A percentile compares a stretch with the other conserved stretches of the same genome.
These are phyloP conservation scores for Cicer chorassanicum DNA, from an alignment of 306 rosid genomes.

Conservation along the genomic window DNA sequence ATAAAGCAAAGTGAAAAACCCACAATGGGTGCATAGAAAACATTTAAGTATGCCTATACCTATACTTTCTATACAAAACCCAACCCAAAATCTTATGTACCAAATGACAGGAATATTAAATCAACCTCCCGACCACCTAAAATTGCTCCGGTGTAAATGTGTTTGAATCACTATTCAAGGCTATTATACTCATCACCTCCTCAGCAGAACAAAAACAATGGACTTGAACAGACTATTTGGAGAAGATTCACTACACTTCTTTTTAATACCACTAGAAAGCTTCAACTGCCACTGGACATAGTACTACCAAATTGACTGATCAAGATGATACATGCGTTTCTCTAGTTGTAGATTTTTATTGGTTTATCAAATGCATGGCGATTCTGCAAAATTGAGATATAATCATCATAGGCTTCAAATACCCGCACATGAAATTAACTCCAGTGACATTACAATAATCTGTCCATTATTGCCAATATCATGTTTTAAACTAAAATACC, in stretches of 20 bases:
- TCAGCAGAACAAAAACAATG: conserved; percentile 32
- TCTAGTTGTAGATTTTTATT: conserved; percentile 74
- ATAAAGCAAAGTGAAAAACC: conserved; percentile 32
- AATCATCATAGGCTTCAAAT: conserved; percentile 23
- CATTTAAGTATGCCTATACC: conserved; percentile 37
- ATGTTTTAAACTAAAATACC: background rate
- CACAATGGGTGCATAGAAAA: conserved; percentile 33
- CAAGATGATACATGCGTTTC: background rate
- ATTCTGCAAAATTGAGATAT: conserved; percentile 63
- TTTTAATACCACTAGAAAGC: conserved; percentile 7
- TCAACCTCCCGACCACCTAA: conserved; percentile 22
- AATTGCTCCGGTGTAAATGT: conserved; percentile 22
- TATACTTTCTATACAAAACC: conserved; percentile 45
- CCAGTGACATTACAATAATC: conserved; percentile 20
- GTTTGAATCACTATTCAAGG: conserved; percentile 29
- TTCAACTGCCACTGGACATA: conserved; percentile 4
- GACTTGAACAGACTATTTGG: conserved; percentile 6
- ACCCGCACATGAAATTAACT: background rate
- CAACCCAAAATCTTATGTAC: conserved; percentile 48
- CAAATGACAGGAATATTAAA: conserved; percentile 32
- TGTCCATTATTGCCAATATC: conserved; percentile 14
- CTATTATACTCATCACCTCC: conserved; percentile 21
- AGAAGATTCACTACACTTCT: conserved; percentile 6
- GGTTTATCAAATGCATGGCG: conserved; percentile 75
- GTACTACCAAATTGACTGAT: conserved; percentile 12